phyloP scores from a whole-genome alignment of 1,284 basidiomycete species.

The Leccinum fuscescens region DNA sequence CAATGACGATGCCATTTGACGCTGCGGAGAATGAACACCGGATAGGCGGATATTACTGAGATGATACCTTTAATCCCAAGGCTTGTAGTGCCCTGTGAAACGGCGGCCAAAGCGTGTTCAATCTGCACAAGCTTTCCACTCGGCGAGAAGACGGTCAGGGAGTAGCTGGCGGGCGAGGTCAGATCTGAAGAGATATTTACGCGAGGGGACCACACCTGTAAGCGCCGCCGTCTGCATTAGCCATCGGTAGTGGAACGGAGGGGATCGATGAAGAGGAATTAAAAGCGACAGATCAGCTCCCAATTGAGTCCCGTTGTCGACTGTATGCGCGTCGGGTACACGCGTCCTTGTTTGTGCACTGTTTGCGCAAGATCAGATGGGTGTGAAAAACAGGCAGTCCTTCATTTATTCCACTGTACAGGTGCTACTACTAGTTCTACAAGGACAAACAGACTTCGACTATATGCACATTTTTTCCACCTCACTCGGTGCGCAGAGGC shows the following conservation, averaged over 20 bases:
- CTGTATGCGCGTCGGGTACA: constrained; percentile 29
- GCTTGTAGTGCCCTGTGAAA: constrained; percentile 94
- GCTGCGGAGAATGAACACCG: constrained; percentile 50
- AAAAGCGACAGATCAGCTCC: constrained; percentile 20
- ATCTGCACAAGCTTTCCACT: constrained; percentile 99
- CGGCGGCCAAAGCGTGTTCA: constrained; percentile 97
- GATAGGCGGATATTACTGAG: constrained; percentile 21
- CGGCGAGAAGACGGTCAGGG: constrained; percentile 97
- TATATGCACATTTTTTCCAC: background rate
- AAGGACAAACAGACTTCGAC: background rate
- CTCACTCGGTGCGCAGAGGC: constrained; percentile 46
- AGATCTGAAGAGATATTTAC: constrained; percentile 18
- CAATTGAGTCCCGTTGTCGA: constrained; percentile 1
- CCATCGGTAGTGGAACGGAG: constrained; percentile 44
- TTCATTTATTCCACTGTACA: background rate
- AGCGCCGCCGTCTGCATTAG: constrained; percentile 73
- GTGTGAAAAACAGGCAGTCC: constrained; percentile 11
- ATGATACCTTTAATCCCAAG: constrained; percentile 93
- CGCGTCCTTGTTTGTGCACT: constrained; percentile 32
- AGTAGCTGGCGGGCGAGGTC: constrained; percentile 68
- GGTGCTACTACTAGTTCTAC: background rate
- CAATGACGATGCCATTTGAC: constrained; percentile 98
- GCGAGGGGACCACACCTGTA: constrained; percentile 57
- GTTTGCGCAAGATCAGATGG: constrained; percentile 20
- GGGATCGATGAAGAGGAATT: constrained; percentile 14